Evolutionary conservation across 75 land plant genomes (phyloP), one percentile per base, ranked within the genome.

Genomic region (Larix kaempferi): DNA sequence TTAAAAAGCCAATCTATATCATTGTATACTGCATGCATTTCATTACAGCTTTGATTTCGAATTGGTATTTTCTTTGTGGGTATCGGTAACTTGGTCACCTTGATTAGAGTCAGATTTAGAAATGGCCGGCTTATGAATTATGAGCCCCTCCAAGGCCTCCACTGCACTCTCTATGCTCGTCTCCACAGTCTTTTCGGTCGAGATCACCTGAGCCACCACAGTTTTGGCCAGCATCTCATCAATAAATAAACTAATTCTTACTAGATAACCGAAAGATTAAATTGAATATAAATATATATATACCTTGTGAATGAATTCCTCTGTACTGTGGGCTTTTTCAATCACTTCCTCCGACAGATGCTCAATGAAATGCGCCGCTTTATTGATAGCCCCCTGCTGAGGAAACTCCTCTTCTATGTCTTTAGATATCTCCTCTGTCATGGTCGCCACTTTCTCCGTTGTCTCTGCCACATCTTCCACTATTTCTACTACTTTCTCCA

Each of bases 401-500:
- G 72, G 25, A 16, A 69, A 69, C 4, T 41, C 49, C 52, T 41
- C 14, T 3, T 7, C 72, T 8, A 69, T n/a, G 41, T 41, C 72
- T 41, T 69, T 21, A 19, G 52, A 37, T 10, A 69, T 69, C 52
- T 69, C 52, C 23, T 69, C 72, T 41, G 72, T 41, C 2, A 69
- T 19, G 41, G 22, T 69, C 4, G 72, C 72, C 23, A 69, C 25
- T 6, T 37, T 69, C 72, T 69, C 72, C 52, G 41, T 52, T 21
- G 72, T 35, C 72, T 41, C 52, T 41, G 72, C 72, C 3, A 41
- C 25, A n/a, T 69, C 72, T 69, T 69, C 72, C 37, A 41, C 72
- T 37, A 69, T 69, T 41, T 69, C 72, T 37, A 69, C 72, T 2
- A 44, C 25, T 69, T 69, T 69, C 72, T 39, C 52, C 72, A 69